phyloP scores from a whole-genome alignment of 805 yeast genomes.

The Cyberlindnera mississippiensis region DNA sequence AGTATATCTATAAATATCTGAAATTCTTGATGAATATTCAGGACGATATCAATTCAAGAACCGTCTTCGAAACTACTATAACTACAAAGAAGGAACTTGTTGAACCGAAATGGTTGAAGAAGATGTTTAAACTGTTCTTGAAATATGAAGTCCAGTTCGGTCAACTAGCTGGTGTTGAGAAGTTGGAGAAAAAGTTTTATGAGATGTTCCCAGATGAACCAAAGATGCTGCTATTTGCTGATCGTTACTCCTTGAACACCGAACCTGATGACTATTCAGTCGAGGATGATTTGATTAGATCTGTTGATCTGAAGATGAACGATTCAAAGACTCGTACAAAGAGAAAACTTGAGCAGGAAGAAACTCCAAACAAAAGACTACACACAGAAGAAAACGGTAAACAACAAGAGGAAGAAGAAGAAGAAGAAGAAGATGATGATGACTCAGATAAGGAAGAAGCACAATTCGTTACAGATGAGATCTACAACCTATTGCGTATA shows the following conservation, averaged over 20 bases:
- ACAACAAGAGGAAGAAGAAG: neutral
- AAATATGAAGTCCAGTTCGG: slow-evolving; percentile 68
- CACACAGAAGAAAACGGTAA: neutral
- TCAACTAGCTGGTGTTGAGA: slow-evolving; percentile 60
- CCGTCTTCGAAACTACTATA: slow-evolving; percentile 74
- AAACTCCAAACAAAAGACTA: neutral
- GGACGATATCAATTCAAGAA: slow-evolving; percentile 69
- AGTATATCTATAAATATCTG: slow-evolving; percentile 64
- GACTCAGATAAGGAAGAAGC: slow-evolving; percentile 8
- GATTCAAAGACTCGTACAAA: slow-evolving; percentile 1
- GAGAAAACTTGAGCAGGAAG: slow-evolving; percentile 7
- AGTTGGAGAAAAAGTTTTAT: slow-evolving; percentile 62
- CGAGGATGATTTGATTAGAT: slow-evolving; percentile 25
- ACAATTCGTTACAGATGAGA: slow-evolving; percentile 34
- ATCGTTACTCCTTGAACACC: slow-evolving; percentile 32
- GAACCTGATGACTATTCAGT: slow-evolving; percentile 16
- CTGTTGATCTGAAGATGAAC: slow-evolving; percentile 26
- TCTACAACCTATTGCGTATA: slow-evolving; percentile 48
- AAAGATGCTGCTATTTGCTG: slow-evolving; percentile 33
- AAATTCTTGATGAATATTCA: slow-evolving; percentile 65
- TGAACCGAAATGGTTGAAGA: slow-evolving; percentile 35
- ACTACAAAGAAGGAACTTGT: slow-evolving; percentile 32
- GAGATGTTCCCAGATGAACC: slow-evolving; percentile 62
- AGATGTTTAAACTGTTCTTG: slow-evolving; percentile 55
- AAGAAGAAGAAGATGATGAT: slow-evolving; percentile 2